A percentile compares a stretch with the other conserved stretches of the same genome.
Conservation (phyloP, 345 rosid species). For the Gossypium raimondii region DNA sequence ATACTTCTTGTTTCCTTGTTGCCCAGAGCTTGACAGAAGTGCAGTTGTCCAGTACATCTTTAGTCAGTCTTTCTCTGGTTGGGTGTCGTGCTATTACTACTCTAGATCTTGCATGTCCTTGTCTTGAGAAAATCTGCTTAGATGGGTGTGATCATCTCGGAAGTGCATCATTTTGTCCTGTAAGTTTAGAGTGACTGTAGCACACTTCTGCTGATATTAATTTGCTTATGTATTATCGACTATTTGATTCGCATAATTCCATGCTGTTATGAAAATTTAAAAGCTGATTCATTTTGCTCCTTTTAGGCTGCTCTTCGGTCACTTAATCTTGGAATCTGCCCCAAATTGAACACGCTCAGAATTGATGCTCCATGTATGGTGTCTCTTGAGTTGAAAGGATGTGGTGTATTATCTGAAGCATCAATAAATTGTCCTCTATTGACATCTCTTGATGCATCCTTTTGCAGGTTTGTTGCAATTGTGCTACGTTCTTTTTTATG, state of each 20-base stretch:
- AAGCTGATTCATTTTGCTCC: neutral
- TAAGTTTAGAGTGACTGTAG: constrained; percentile 37
- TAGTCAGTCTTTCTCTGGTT: constrained; percentile 81
- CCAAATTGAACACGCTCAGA: constrained; percentile 66
- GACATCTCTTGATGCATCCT: constrained; percentile 92
- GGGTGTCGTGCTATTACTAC: constrained; percentile 81
- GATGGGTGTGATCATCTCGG: constrained; percentile 98
- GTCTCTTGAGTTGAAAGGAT: constrained; percentile 92
- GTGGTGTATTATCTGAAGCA: constrained; percentile 86
- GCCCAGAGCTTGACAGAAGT: constrained; percentile 80
- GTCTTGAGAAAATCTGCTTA: constrained; percentile 73
- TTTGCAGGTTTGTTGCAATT: constrained; percentile 62
- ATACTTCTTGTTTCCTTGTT: constrained; percentile 9
- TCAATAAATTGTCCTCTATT: constrained; percentile 76
- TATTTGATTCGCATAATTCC: neutral
- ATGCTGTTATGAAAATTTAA: neutral
- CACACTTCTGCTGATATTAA: neutral
- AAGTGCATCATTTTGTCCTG: constrained; percentile 84
- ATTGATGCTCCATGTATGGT: constrained; percentile 85
- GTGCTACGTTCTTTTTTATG: constrained; percentile 7
- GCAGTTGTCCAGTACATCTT: constrained; percentile 69
- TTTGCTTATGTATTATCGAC: neutral
- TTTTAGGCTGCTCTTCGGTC: constrained; percentile 79
- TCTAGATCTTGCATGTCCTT: constrained; percentile 78
- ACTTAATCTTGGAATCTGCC: constrained; percentile 94